Percentiles rank a stretch among this genome's conserved stretches.
Conservation (phyloP, 2,329 filamentous ascomycete species). For the Dactylellina leptospora region DNA sequence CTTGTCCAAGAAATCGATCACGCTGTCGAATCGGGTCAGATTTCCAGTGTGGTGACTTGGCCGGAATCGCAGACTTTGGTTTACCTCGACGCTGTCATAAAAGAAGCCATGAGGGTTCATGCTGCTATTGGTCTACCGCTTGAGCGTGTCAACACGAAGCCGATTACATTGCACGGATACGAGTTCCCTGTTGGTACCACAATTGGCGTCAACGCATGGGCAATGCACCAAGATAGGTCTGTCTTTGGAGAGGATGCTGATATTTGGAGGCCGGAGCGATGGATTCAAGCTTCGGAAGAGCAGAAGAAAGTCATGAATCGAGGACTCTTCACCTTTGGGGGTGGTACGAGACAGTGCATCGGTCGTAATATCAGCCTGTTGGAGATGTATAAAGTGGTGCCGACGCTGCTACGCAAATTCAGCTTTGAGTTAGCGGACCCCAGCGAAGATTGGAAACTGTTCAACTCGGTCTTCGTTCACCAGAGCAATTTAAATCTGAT, state of each 20-base stretch:
- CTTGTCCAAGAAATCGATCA: slow-evolving; percentile 61
- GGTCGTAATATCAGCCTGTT: slow-evolving; percentile 56
- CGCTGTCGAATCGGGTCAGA: slow-evolving; percentile 10
- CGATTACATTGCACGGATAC: slow-evolving; percentile 59
- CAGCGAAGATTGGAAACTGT: slow-evolving; percentile 28
- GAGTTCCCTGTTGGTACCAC: slow-evolving; percentile 62
- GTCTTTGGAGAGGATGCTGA: slow-evolving; percentile 63
- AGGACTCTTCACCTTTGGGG: slow-evolving; percentile 42
- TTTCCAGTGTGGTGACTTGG: slow-evolving; percentile 56
- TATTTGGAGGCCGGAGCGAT: slow-evolving; percentile 60
- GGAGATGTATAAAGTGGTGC: slow-evolving; percentile 56
- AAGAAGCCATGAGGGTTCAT: slow-evolving; percentile 79
- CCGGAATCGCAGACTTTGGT: slow-evolving; percentile 65
- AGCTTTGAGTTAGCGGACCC: slow-evolving; percentile 33
- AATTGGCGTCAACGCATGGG: slow-evolving; percentile 63
- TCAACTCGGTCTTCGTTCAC: slow-evolving; percentile 48
- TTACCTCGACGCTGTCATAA: slow-evolving; percentile 80
- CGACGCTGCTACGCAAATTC: slow-evolving; percentile 34
- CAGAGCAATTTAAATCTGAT: slow-evolving; percentile 30
- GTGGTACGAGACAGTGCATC: slow-evolving; percentile 53
- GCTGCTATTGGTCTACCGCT: slow-evolving; percentile 77
- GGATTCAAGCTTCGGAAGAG: slow-evolving; percentile 35
- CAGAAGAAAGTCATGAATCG: slow-evolving; percentile 47
- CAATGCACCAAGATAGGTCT: slow-evolving; percentile 61
- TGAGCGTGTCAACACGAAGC: slow-evolving; percentile 71